Evolutionary conservation across 177 flowering plant genomes (phyloP).

Genomic region (Tripterygium wilfordii): DNA sequence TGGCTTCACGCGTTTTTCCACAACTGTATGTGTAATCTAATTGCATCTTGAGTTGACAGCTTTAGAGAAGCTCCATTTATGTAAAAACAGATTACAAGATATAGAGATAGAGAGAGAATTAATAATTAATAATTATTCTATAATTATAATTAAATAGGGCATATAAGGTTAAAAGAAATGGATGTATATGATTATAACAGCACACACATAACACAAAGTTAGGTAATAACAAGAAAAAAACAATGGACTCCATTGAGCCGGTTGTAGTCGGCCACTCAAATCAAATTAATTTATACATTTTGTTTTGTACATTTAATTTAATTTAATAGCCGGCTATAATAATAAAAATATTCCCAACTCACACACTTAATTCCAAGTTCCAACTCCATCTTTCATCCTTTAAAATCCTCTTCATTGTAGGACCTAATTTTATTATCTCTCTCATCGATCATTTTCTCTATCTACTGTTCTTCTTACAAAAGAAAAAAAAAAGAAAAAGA

Average conservation of each 20-base stretch:
- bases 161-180: background rate
- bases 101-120: too few species aligned
- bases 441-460: background rate
- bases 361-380: constrained; percentile 6
- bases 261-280: constrained; percentile 23
- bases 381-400: constrained; percentile 4
- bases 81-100: too few species aligned
- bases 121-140: too few species aligned
- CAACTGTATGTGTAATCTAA: too few species aligned
- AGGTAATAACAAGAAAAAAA: constrained; percentile 13
- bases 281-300: too few species aligned
- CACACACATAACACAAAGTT: constrained; percentile 7
- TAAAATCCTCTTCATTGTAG: constrained; percentile 12
- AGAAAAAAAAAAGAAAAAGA: too few species aligned
- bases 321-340: constrained; percentile 16
- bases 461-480: too few species aligned
- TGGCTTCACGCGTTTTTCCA: too few species aligned
- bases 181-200: constrained; percentile 1
- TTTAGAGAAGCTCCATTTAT: too few species aligned
- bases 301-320: background rate
- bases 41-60: too few species aligned
- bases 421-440: constrained; percentile 14
- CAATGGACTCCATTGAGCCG: constrained; percentile 17
- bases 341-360: constrained; percentile 13
- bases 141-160: background rate